A percentile compares a stretch with the other conserved stretches of the same genome.
Evolutionary conservation across 78 protist genomes (phyloP).

Genomic region (Dictyostelium citrinum): DNA sequence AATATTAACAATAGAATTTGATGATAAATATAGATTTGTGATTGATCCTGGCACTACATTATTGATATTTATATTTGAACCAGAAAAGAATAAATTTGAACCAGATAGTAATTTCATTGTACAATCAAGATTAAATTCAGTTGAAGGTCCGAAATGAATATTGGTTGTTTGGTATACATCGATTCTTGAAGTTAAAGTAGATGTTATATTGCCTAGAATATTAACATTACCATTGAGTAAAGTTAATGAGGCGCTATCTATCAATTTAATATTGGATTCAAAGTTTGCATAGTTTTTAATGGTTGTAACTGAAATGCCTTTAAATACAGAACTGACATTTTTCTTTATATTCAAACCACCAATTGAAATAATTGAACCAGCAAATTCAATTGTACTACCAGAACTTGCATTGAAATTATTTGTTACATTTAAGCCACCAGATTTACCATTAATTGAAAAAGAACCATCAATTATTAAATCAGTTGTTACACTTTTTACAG

Average conservation of each 20-base stretch:
- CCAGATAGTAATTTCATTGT: not conserved
- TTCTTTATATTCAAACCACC: not conserved
- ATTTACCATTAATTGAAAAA: not conserved
- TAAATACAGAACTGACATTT: not conserved
- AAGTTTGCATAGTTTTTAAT: not conserved
- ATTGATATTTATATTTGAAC: not conserved
- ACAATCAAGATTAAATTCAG: not conserved
- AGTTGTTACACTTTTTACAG: too few species aligned
- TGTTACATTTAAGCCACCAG: not conserved
- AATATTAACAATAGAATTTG: not conserved
- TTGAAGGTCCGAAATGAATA: not conserved
- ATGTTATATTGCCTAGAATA: not conserved
- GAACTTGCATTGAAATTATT: not conserved
- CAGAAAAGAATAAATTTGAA: not conserved
- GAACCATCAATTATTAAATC: not conserved
- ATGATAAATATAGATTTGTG: not conserved
- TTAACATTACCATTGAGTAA: not conserved
- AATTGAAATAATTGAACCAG: not conserved
- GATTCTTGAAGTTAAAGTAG: not conserved
- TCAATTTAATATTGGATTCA: not conserved
- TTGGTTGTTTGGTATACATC: not conserved
- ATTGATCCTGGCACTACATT: not conserved
- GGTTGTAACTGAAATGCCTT: not conserved
- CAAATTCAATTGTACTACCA: not conserved
- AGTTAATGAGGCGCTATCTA: not conserved